These are phyloP conservation scores for Panellus pusillus DNA, from an alignment of 768 basidiomycete genomes.

Conservation along the genomic window DNA sequence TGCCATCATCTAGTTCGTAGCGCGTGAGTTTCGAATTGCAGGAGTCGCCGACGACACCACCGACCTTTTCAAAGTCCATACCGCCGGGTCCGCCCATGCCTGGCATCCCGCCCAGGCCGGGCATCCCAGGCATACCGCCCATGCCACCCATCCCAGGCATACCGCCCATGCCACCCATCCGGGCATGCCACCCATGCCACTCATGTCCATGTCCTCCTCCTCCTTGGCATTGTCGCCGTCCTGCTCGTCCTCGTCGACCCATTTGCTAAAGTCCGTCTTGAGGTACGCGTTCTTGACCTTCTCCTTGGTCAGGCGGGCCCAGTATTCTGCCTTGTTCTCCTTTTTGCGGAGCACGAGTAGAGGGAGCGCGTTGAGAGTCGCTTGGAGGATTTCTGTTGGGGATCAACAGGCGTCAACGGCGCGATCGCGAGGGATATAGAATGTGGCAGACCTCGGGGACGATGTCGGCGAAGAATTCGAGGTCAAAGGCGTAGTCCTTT, in stretches of 20 bases:
- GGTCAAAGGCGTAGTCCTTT: constrained; percentile 70
- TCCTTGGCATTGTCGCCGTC: constrained; percentile 51
- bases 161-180: constrained; percentile 29
- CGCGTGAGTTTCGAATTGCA: background rate
- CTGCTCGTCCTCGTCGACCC: constrained; percentile 98
- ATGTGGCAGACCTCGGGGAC: constrained; percentile 63
- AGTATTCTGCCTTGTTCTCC: constrained; percentile 71
- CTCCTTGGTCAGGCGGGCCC: constrained; percentile 91
- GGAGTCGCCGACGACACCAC: constrained; percentile 6
- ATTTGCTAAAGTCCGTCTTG: constrained; percentile 95
- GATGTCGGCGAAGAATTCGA: constrained; percentile 77
- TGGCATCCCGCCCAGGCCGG: constrained; percentile 45
- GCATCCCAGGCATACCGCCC: constrained; percentile 48
- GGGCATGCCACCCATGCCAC: constrained; percentile 38
- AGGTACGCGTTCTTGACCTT: constrained; percentile 78
- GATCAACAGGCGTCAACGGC: constrained; percentile 4
- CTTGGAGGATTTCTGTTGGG: constrained; percentile 54
- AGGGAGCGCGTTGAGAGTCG: constrained; percentile 69
- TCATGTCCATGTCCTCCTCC: constrained; percentile 51
- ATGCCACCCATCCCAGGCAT: constrained; percentile 54
- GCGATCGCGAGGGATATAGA: background rate
- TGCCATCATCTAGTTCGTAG: constrained; percentile 47
- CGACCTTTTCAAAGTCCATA: constrained; percentile 69
- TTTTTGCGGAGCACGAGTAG: constrained; percentile 77
- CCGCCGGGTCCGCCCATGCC: constrained; percentile 35